Percentiles rank a stretch among this genome's conserved stretches.
Evolutionary conservation across 2,329 filamentous ascomycete genomes (phyloP).

Genomic region (Paraphaeosphaeria sporulosa): DNA sequence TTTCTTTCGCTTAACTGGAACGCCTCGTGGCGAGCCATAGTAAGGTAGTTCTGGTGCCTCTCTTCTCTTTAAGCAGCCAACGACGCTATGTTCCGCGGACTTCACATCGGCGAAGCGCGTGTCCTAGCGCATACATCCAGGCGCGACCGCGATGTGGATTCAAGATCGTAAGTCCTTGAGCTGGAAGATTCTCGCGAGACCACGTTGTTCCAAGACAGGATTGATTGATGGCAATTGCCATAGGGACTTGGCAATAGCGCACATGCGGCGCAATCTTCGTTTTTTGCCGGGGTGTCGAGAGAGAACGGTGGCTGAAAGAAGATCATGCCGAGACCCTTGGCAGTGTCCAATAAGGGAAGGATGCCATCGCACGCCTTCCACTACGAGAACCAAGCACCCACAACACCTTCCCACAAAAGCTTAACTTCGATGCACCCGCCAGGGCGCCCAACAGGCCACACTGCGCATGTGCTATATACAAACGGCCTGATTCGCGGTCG

Average conservation of each 20-base stretch:
- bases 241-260: background rate
- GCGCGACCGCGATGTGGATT: background rate
- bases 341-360: constrained; percentile 7
- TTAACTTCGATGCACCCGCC: background rate
- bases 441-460: background rate
- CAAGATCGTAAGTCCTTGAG: background rate
- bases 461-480: constrained; percentile 6
- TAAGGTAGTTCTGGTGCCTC: background rate
- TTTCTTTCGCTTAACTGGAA: constrained; percentile 18
- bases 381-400: background rate
- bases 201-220: background rate
- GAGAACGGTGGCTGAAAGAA: background rate
- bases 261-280: background rate
- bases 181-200: background rate
- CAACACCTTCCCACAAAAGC: constrained; percentile 12
- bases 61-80: background rate
- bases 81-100: background rate
- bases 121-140: background rate
- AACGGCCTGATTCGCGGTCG: background rate
- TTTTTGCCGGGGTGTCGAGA: background rate
- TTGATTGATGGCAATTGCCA: background rate
- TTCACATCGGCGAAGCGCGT: background rate
- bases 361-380: background rate
- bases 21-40: constrained; percentile 14
- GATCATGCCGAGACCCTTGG: constrained; percentile 1